These are phyloP conservation scores for Glycine tomentella DNA, from an alignment of 306 rosid species.

Conservation along the genomic window DNA sequence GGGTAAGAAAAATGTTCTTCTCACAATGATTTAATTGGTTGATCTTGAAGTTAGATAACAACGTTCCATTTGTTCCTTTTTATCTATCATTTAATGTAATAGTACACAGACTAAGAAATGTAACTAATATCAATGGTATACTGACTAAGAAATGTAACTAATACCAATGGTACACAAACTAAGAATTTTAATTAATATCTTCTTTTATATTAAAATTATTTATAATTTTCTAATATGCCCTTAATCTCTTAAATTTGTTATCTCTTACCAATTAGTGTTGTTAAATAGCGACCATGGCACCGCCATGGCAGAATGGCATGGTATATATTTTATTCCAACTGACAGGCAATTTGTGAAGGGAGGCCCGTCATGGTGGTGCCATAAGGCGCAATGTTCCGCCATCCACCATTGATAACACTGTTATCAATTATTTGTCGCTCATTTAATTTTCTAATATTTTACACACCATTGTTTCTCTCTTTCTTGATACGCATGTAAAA, in stretches of 20 bases:
- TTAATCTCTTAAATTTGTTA: background rate
- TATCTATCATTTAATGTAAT: background rate
- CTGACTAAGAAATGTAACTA: background rate
- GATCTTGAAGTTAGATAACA: conserved; percentile 15
- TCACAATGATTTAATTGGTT: background rate
- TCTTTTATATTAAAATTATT: background rate
- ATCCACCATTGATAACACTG: too few relatives aligned
- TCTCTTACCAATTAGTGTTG: background rate
- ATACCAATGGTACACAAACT: background rate
- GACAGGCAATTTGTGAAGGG: too few relatives aligned
- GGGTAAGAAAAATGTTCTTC: conserved; percentile 10
- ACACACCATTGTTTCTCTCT: too few relatives aligned
- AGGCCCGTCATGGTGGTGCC: too few relatives aligned
- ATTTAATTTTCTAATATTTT: too few relatives aligned
- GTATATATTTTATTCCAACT: too few relatives aligned
- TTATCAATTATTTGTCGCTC: too few relatives aligned
- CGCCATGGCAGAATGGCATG: too few relatives aligned
- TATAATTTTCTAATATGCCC: background rate
- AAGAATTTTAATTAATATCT: background rate
- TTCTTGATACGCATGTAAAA: too few relatives aligned
- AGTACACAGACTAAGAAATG: background rate
- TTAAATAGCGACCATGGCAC: too few relatives aligned
- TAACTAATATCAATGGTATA: background rate
- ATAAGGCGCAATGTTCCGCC: too few relatives aligned
- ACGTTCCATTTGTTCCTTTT: background rate